Conservation (phyloP, 2,329 filamentous ascomycete genomes). For the Trichoderma endophyticum region DNA sequence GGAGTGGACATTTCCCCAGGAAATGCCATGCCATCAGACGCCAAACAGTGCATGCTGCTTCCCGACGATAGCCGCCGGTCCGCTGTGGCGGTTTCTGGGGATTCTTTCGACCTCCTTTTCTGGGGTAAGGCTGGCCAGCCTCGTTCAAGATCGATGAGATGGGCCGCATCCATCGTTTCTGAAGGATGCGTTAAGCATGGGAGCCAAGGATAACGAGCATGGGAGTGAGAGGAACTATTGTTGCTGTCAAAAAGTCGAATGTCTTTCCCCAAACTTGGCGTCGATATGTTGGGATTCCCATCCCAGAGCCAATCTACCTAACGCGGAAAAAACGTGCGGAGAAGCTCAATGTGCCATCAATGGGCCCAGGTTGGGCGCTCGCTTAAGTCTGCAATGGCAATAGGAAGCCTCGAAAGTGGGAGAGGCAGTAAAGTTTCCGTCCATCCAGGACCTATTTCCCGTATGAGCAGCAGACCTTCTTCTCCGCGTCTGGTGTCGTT, state of each 20-base stretch:
- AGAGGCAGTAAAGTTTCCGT: background rate
- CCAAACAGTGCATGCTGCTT: background rate
- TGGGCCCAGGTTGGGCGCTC: background rate
- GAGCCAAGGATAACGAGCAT: background rate
- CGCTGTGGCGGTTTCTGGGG: conserved; percentile 18
- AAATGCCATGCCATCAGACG: conserved; percentile 15
- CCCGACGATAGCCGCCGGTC: conserved; percentile 21
- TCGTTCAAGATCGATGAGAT: background rate
- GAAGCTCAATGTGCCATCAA: background rate
- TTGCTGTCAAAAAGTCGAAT: background rate
- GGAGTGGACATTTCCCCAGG: conserved; percentile 17
- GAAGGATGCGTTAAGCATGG: background rate
- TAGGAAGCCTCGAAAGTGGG: background rate
- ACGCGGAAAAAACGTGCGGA: background rate
- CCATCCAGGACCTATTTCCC: background rate
- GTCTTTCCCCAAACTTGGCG: background rate
- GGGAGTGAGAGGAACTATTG: background rate
- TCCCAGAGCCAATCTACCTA: background rate
- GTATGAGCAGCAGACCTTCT: background rate
- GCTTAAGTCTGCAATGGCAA: background rate
- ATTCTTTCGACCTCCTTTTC: conserved; percentile 19
- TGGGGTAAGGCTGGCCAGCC: conserved; percentile 19
- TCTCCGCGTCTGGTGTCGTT: background rate
- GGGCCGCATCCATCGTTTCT: background rate
- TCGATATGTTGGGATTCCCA: background rate